Base-by-base conservation (phyloP, 441 rosid species). In the Euphorbia corollata region DNA sequence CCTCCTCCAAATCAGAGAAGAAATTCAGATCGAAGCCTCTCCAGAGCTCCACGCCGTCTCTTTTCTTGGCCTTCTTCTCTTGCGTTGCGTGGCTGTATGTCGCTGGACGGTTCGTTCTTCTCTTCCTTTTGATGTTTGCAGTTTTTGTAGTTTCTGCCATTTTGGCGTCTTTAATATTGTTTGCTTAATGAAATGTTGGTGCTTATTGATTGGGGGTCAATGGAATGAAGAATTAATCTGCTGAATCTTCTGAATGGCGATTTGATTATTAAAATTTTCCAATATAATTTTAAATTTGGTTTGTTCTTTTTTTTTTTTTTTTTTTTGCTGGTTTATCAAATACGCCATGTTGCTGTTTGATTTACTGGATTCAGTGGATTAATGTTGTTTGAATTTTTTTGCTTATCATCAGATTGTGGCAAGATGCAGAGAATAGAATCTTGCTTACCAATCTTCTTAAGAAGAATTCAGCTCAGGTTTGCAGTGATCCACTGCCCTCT, bases 81-180 rank as follows among this genome's bases (percentile, higher is more conserved):
- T 94, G 97, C 70, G 69, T 94, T 36, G 99, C 97, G 78, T 91
- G 99, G 99, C 97, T 94, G 65, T 94, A 94, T 75, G 96, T 91
- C 65, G 99, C 97, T 59, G 99, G 97, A 75, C 83, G 99, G 99
- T 91, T 61, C 73, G 83, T 81, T 38, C 5, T 62, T 15, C 68
- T 53, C n/a, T n/a, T 38, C 48, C 36, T 15, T 4, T 68, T 55
- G 38, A 65, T 45, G 45, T 15, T 11, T 57, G 68, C 59, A 22
- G 11, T 41, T 68, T 50, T 13, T 59, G 58, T 47, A 18, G 34
- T 4, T 24, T 59, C 23, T 34, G n/a, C 38, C 11, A 22, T 67
- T 4, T 2, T 10, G 10, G 4, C 32, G 5, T 18, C 2, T 30
- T 50, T 64, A 13, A 19, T 63, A n/a, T n/a, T n/a, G n/a, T 18